Evolutionary conservation across 179 eudicot species (phyloP), one percentile per base, ranked within the genome.

Genomic region (Corrigiola litoralis): DNA sequence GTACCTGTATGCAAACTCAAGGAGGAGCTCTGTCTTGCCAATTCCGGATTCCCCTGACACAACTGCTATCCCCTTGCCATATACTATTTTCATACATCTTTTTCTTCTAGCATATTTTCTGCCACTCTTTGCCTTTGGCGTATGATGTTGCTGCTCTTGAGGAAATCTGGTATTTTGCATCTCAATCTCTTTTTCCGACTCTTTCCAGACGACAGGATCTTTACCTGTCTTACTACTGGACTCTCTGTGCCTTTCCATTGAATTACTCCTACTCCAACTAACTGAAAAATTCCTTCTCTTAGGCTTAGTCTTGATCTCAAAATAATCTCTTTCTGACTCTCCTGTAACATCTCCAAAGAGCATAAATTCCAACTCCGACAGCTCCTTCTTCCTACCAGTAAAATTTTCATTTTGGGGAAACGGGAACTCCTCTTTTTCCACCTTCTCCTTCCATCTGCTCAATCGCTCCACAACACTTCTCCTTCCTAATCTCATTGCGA

Each of bases 11-110:
- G 96, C 99, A 77, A 85, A 95, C 68, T 95, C 99, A 25, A 95
- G 86, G 67, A 95, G 90, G 16, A 95, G 81, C 69, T 95, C 97
- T 1, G 99, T 95, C 76, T 95, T 95, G 63, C 99, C 99, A 31
- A 95, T 86, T 21, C 99, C 99, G 0, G 95, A 79, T 20, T 91
- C 97, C 42, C 99, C 99, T 0, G 96, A 85, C 4, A 88, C 87
- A 54, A 91, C 86, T 29, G 87, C 92, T 49, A 95, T 85, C 32
- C 99, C 99, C 75, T 95, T 95, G 0, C 99, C 99, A 24, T 95
- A 95, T 18, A 77, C 79, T 20, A 85, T 75, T 74, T 84, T 91
- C 70, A 61, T 73, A 3, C 87, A 76, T 72, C 83, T 74, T 70
- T 75, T 85, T 63, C 86, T 81, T 74, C 84, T 81, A 21, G 78